Base-by-base conservation (phyloP, 495 filamentous ascomycete genomes). In the Daldinia vernicosa region DNA sequence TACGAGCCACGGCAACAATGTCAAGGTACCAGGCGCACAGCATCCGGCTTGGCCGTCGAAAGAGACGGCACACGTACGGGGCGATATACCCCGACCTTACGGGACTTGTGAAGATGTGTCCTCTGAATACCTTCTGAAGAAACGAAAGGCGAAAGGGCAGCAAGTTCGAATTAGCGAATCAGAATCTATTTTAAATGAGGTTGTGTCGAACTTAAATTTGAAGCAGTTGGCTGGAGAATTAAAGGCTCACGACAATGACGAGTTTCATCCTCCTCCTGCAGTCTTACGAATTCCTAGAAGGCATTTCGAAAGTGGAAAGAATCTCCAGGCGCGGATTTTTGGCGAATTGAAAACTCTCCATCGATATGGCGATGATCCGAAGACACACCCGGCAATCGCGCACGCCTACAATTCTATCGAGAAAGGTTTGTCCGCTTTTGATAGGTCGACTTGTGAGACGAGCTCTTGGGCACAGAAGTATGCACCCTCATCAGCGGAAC, bases 391-490 rank as follows among this genome's bases (percentile, higher is more conserved):
- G 0, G 87, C 88, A 14, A 79, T 95, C n/a, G 58, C 77, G 0
- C 86, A 84, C 11, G 80, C 93, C 2, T 91, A 90, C 62, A 72
- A 84, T 2, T 84, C 81, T 5, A 84, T 98, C 22, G 75, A 80
- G 17, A 82, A 78, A 2, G 84, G 86, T 0, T 82, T 93, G 15
- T 93, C 89, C 1, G 89, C 95, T 15, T 98, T 95, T 74, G 96
- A 99, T 79, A 87, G 77, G 68, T 90, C 87, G 17, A 82, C 87
- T 43, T 97, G 90, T 70, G 95, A 98, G 72, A 84, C 81, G 0
- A 81, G 84, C 27, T 79, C 88, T 43, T 99, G 96, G 96, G 72
- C 81, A 2, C 89, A 94, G 30, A 99, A 99, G 71, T 97, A 98
- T 82, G 88, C 93, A 1, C 96, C 96, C 0, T 80, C 74, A 30